Percentiles rank a stretch among this genome's conserved stretches.
These are phyloP conservation scores for Vitis rotundifolia DNA, from an alignment of 164 flowering plant species.

Conservation along the genomic window DNA sequence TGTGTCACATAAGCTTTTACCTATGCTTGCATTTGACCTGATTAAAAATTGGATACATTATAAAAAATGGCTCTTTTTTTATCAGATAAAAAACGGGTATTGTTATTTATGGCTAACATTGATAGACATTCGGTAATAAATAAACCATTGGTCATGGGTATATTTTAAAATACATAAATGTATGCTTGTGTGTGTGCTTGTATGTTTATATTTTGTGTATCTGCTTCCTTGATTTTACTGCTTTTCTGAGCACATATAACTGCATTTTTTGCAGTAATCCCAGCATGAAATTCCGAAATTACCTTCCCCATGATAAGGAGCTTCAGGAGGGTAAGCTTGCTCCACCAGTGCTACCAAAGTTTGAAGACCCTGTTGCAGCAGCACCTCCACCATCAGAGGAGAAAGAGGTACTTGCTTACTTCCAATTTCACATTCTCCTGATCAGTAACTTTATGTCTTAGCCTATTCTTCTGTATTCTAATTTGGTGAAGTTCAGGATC, in stretches of 20 bases:
- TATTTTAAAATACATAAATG: not conserved
- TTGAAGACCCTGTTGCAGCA: constrained; percentile 79
- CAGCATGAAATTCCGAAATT: constrained; percentile 88
- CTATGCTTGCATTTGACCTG: no score
- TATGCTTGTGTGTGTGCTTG: not conserved
- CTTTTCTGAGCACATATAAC: not conserved
- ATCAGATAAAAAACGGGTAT: no score
- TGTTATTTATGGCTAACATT: no score
- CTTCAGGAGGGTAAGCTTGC: constrained; percentile 91
- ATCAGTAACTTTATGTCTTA: not conserved
- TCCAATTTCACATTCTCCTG: not conserved
- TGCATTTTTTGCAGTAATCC: constrained; percentile 39
- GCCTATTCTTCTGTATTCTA: not conserved
- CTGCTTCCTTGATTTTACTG: not conserved
- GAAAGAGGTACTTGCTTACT: constrained; percentile 52
- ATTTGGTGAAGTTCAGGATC: constrained; percentile 57
- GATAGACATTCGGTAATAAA: no score
- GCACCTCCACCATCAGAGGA: constrained; percentile 52
- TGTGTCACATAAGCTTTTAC: no score
- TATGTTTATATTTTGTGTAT: not conserved
- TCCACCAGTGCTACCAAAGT: constrained; percentile 82
- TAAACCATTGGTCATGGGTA: no score
- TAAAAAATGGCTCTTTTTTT: no score
- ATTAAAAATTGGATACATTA: no score
- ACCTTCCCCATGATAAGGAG: constrained; percentile 93